A percentile compares a stretch with the other conserved stretches of the same genome.
Evolutionary conservation across 306 rosid species (phyloP).

Genomic region (Pterocarpus santalinus): DNA sequence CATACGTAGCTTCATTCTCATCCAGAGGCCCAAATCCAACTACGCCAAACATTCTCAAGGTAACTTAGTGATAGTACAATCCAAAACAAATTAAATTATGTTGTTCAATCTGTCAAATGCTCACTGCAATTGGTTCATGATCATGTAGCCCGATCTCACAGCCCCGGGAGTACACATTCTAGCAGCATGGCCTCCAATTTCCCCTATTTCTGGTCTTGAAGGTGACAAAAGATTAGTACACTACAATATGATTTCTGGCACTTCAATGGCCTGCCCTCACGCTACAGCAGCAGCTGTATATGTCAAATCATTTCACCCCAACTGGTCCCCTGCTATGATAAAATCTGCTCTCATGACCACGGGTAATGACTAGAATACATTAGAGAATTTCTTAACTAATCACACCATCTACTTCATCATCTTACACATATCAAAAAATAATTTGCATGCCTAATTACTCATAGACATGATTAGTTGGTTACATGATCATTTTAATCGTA

Average conservation of each 20-base stretch:
- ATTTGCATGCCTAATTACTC: background rate
- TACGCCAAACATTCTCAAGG: conserved; percentile 60
- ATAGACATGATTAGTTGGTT: too few relatives aligned
- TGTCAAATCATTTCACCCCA: conserved; percentile 62
- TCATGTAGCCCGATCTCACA: conserved; percentile 57
- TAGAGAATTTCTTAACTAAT: too few relatives aligned
- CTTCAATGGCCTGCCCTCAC: conserved; percentile 77
- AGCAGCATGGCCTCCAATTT: conserved; percentile 52
- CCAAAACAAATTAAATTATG: background rate
- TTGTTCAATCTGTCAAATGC: background rate
- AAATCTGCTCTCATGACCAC: conserved; percentile 65
- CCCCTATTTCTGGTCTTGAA: background rate
- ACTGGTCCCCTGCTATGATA: conserved; percentile 65
- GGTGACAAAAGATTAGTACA: conserved; percentile 37
- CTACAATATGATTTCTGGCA: conserved; percentile 42
- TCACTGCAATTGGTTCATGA: background rate
- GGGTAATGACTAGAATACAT: background rate
- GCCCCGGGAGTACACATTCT: conserved; percentile 58
- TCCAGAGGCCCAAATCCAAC: conserved; percentile 68
- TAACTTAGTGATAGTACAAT: background rate
- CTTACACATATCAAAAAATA: too few relatives aligned
- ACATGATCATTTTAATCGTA: too few relatives aligned
- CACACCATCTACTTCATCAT: too few relatives aligned
- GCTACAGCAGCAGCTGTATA: conserved; percentile 54
- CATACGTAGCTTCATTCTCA: conserved; percentile 51